Percentiles rank a stretch among this genome's conserved stretches.
Conservation (phyloP, 805 yeast species). For the Yarrowia sp. region DNA sequence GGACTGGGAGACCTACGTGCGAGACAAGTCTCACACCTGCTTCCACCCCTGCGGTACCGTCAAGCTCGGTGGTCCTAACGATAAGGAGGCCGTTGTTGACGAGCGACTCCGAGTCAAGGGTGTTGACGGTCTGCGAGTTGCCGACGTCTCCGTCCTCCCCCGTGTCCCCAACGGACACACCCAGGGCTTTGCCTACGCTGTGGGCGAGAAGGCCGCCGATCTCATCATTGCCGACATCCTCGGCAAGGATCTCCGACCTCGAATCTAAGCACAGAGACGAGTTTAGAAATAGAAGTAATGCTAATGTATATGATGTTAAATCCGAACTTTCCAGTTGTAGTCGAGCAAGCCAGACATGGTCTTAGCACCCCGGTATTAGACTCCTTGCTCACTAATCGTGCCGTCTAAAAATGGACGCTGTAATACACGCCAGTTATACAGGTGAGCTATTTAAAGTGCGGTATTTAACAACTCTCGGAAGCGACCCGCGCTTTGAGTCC, state of each 20-base stretch:
- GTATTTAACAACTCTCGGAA: neutral
- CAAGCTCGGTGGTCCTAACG: constrained; percentile 31
- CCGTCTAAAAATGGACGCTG: too few relatives aligned
- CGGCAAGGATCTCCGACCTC: constrained; percentile 24
- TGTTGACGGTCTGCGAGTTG: constrained; percentile 37
- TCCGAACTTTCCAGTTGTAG: too few relatives aligned
- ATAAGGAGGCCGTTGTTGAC: constrained; percentile 36
- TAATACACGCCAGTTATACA: too few relatives aligned
- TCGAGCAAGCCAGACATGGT: too few relatives aligned
- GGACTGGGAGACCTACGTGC: constrained; percentile 38
- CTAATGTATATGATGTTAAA: constrained; percentile 4
- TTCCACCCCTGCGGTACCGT: constrained; percentile 41
- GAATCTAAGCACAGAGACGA: constrained; percentile 8
- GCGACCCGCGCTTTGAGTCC: too few relatives aligned
- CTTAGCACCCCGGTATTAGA: too few relatives aligned
- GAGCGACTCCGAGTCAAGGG: constrained; percentile 39
- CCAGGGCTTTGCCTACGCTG: constrained; percentile 37
- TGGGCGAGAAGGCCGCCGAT: constrained; percentile 39
- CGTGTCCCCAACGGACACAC: constrained; percentile 38
- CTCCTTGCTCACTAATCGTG: neutral
- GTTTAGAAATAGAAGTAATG: neutral
- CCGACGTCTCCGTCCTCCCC: constrained; percentile 41
- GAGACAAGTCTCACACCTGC: constrained; percentile 39
- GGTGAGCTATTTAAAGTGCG: neutral
- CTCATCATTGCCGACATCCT: constrained; percentile 30